phyloP scores from a whole-genome alignment of 441 rosid species.

The Biscutella laevigata region DNA sequence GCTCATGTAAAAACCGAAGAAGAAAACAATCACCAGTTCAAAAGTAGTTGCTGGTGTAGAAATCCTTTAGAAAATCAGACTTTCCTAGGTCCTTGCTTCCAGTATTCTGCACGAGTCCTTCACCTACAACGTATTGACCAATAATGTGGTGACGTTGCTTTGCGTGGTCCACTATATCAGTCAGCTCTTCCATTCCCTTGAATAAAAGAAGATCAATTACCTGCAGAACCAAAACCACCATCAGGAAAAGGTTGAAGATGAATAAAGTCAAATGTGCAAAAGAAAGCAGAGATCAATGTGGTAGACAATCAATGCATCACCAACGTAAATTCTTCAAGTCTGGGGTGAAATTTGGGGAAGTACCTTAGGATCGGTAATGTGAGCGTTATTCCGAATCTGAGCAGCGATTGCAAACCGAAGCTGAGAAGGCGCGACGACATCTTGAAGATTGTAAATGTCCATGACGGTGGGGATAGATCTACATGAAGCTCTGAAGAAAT shows the following conservation, averaged over 20 bases:
- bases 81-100: conserved; percentile 56
- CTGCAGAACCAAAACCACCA: conserved; percentile 41
- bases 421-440: conserved; percentile 61
- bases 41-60: conserved; percentile 78
- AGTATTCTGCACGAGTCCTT: conserved; percentile 65
- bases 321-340: no score
- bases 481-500: conserved; percentile 72
- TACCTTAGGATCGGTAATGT: conserved; percentile 78
- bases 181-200: conserved; percentile 90
- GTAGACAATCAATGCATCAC: conserved; percentile 2
- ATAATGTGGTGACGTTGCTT: conserved; percentile 97
- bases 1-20: conserved; percentile 8
- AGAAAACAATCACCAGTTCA: conserved; percentile 31
- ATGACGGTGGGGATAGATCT: conserved; percentile 70
- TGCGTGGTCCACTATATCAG: conserved; percentile 71
- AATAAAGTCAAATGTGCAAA: not conserved
- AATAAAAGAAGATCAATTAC: conserved; percentile 87
- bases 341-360: not conserved
- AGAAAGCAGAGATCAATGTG: not conserved
- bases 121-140: conserved; percentile 76
- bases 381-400: conserved; percentile 71
- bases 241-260: not conserved
- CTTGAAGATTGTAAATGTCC: conserved; percentile 84
- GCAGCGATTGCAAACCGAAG: conserved; percentile 76
- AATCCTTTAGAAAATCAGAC: conserved; percentile 79